A percentile compares a stretch with the other conserved stretches of the same genome.
Evolutionary conservation across 257 asterid species (phyloP).

Genomic region (Agastache rugosa): DNA sequence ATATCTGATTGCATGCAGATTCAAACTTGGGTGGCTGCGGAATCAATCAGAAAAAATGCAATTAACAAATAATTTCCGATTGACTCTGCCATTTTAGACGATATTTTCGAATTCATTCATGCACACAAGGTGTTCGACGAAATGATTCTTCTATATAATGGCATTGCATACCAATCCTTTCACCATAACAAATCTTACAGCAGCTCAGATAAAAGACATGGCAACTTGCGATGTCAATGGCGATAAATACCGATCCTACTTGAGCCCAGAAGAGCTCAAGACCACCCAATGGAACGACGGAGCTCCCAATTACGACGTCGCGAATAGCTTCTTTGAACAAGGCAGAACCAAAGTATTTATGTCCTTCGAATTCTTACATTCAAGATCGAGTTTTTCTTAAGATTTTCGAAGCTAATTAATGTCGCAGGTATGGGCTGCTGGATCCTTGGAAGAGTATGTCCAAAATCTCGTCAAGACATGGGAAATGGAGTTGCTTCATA

Average conservation of each 20-base stretch:
- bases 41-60: neutral
- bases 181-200: neutral
- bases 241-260: constrained; percentile 63
- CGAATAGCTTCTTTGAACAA: constrained; percentile 72
- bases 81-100: neutral
- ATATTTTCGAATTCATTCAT: neutral
- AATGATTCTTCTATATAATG: constrained; percentile 19
- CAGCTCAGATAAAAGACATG: constrained; percentile 27
- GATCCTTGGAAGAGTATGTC: constrained; percentile 62
- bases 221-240: constrained; percentile 41
- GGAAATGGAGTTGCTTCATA: constrained; percentile 74
- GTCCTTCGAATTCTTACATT: neutral
- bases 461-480: constrained; percentile 71
- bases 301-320: constrained; percentile 75
- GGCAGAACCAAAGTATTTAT: constrained; percentile 75
- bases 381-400: neutral
- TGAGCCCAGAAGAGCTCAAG: constrained; percentile 63
- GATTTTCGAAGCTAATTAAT: neutral
- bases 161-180: neutral
- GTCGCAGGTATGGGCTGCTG: constrained; percentile 58
- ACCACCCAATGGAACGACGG: constrained; percentile 66
- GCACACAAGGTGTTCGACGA: constrained; percentile 24
- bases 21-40: neutral
- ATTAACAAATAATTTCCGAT: neutral
- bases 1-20: neutral